A percentile compares a stretch with the other conserved stretches of the same genome.
phyloP scores from a whole-genome alignment of 2,329 filamentous ascomycete species.

The Chalaropsis ovoidea region DNA sequence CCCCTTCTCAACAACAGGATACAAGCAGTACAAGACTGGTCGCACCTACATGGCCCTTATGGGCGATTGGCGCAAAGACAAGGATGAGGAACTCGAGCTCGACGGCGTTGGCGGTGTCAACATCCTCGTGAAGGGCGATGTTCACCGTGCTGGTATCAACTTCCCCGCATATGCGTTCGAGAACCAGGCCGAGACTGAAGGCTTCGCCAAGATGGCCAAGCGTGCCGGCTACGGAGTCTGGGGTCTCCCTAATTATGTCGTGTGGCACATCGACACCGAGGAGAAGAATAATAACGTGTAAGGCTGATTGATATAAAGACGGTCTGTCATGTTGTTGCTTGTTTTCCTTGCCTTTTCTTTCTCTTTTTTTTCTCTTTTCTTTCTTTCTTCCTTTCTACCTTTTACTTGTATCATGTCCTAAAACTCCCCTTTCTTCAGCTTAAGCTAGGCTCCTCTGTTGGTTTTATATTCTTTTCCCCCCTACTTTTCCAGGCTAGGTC shows the following conservation, averaged over 20 bases:
- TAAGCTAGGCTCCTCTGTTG: not conserved
- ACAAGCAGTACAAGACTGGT: slow-evolving; percentile 85
- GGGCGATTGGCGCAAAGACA: slow-evolving; percentile 87
- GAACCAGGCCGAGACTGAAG: slow-evolving; percentile 97
- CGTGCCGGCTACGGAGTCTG: slow-evolving; percentile 85
- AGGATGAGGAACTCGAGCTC: slow-evolving; percentile 82
- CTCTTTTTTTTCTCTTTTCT: slow-evolving; percentile 7
- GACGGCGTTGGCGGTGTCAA: slow-evolving; percentile 96
- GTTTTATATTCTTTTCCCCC: not conserved
- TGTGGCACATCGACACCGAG: slow-evolving; percentile 96
- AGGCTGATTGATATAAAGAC: slow-evolving; percentile 11
- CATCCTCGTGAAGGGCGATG: slow-evolving; percentile 94
- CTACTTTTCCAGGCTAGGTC: not conserved
- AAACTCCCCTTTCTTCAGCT: not conserved
- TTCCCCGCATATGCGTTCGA: slow-evolving; percentile 96
- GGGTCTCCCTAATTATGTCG: slow-evolving; percentile 91
- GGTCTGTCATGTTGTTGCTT: not conserved
- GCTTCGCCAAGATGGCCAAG: slow-evolving; percentile 98
- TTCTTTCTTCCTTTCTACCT: not conserved
- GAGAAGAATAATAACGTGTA: slow-evolving; percentile 78
- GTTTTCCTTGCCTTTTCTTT: slow-evolving; percentile 13
- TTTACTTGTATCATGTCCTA: not conserved
- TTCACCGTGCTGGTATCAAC: slow-evolving; percentile 96
- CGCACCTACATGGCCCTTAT: slow-evolving; percentile 81
- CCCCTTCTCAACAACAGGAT: slow-evolving; percentile 47